phyloP scores from a whole-genome alignment of 257 asterid genomes.

The Echium plantagineum region DNA sequence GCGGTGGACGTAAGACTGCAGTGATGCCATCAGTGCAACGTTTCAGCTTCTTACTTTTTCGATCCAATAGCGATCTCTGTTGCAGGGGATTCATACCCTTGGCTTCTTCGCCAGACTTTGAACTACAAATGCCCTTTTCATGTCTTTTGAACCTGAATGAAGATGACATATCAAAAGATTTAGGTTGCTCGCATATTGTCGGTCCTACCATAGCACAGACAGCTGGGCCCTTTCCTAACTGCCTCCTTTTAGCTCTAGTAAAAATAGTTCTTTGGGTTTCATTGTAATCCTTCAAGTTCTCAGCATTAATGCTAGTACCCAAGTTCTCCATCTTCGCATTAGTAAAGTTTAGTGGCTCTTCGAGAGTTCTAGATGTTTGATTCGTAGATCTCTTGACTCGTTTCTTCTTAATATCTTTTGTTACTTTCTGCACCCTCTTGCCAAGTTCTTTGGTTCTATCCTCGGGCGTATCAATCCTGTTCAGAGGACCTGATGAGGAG shows the following conservation, averaged over 20 bases:
- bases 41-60: constrained; percentile 16
- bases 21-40: constrained; percentile 17
- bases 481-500: constrained; percentile 8
- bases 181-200: constrained; percentile 9
- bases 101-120: constrained; percentile 13
- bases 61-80: constrained; percentile 9
- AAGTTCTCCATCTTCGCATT: constrained; percentile 16
- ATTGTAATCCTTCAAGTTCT: constrained; percentile 21
- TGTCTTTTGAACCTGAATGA: constrained; percentile 21
- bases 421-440: constrained; percentile 17
- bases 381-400: constrained; percentile 22
- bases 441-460: constrained; percentile 11
- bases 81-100: constrained; percentile 12
- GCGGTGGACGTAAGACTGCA: constrained; percentile 16
- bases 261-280: constrained; percentile 14
- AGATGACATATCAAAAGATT: constrained; percentile 15
- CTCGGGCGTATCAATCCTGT: constrained; percentile 5
- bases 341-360: constrained; percentile 15
- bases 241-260: constrained; percentile 15
- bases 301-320: constrained; percentile 9
- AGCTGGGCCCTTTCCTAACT: constrained; percentile 10
- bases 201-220: constrained; percentile 20
- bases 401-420: constrained; percentile 25
- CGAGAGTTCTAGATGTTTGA: constrained; percentile 19
- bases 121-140: constrained; percentile 13